Evolutionary conservation across 73 alveolate genomes (phyloP).

Genomic region (Stentor coeruleus): DNA sequence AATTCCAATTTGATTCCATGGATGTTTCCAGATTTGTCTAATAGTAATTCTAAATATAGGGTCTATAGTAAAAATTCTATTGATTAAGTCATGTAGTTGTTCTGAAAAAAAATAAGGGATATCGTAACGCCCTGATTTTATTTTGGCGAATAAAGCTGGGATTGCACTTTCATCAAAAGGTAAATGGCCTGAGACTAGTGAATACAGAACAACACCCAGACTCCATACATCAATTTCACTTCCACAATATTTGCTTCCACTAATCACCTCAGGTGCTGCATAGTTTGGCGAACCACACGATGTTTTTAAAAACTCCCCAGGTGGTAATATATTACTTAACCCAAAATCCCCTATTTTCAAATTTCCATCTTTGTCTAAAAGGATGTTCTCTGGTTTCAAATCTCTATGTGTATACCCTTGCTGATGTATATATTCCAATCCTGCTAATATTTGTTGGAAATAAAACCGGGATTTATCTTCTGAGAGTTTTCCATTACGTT

Average conservation of each 20-base stretch:
- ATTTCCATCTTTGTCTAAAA: conserved; percentile 63
- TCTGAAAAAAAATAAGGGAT: conserved; percentile 37
- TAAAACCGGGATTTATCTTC: conserved; percentile 72
- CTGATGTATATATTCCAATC: conserved; percentile 68
- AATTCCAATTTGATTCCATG: conserved; percentile 37
- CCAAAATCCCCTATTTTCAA: conserved; percentile 86
- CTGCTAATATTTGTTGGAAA: conserved; percentile 70
- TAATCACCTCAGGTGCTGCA: conserved; percentile 94
- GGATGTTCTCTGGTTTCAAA: conserved; percentile 72
- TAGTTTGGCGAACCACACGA: conserved; percentile 96
- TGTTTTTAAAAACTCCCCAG: conserved; percentile 73
- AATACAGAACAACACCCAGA: conserved; percentile 78
- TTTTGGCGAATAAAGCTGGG: conserved; percentile 63
- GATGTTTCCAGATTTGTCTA: conserved; percentile 42
- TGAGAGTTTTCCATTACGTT: conserved; percentile 60
- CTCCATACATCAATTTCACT: conserved; percentile 81
- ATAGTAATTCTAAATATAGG: conserved; percentile 51
- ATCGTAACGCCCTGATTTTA: conserved; percentile 49
- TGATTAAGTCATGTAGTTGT: conserved; percentile 47
- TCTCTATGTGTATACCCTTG: conserved; percentile 71
- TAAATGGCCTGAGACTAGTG: conserved; percentile 75
- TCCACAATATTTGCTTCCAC: conserved; percentile 77
- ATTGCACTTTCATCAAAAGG: conserved; percentile 85
- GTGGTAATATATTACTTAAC: conserved; percentile 58
- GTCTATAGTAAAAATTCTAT: conserved; percentile 45